A percentile compares a stretch with the other conserved stretches of the same genome.
Conservation (phyloP, 2,329 filamentous ascomycete genomes). For the Celoporthe dispersa region DNA sequence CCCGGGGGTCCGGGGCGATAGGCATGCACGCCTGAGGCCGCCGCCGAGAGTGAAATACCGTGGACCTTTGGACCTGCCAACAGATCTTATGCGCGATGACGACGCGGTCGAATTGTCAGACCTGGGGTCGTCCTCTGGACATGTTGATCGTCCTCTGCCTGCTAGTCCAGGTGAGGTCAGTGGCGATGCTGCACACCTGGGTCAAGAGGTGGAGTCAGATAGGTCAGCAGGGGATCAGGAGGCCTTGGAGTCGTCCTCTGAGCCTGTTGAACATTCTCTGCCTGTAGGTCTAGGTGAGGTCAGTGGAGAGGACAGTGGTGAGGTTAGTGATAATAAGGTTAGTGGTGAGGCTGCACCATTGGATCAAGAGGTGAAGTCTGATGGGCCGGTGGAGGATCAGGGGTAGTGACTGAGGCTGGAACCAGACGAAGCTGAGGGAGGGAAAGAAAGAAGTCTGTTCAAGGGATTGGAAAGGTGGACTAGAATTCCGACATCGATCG, state of each 20-base stretch:
- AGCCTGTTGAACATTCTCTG: background rate
- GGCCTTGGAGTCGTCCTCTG: background rate
- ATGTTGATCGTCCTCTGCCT: background rate
- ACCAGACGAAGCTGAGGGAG: background rate
- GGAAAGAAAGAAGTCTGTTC: background rate
- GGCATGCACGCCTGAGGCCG: background rate
- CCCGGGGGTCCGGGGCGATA: too few relatives aligned
- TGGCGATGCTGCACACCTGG: too few relatives aligned
- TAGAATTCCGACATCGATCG: too few relatives aligned
- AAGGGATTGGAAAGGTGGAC: background rate
- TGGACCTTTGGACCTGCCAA: background rate
- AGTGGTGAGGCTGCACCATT: background rate
- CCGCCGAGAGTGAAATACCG: background rate
- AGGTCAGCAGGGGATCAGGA: too few relatives aligned
- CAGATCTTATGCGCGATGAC: background rate
- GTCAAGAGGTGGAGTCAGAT: too few relatives aligned
- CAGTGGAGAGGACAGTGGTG: too few relatives aligned
- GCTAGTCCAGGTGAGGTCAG: background rate
- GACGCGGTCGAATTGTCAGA: background rate
- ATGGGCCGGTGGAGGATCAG: background rate
- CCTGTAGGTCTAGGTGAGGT: too few relatives aligned
- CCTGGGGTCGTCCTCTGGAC: background rate
- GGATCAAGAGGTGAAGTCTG: background rate
- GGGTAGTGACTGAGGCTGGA: background rate
- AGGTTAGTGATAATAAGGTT: too few relatives aligned